Evolutionary conservation across 148 eudicot genomes (phyloP).

Genomic region (Fallopia convolvulus): DNA sequence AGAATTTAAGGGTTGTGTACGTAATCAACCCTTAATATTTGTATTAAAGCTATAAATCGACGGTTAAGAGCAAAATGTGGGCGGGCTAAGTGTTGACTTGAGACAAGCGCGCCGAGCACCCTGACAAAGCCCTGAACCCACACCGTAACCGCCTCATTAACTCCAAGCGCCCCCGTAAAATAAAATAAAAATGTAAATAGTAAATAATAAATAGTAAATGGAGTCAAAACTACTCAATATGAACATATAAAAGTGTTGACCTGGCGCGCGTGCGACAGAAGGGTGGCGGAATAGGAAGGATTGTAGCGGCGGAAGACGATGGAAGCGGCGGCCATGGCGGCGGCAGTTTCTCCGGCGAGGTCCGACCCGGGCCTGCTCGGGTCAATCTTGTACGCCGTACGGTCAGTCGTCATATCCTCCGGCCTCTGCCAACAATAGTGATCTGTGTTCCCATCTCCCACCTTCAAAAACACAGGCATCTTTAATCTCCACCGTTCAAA

Average conservation of each 20-base stretch:
- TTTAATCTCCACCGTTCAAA: slow-evolving; percentile 1
- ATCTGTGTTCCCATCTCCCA: slow-evolving; percentile 94
- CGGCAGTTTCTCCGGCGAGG: slow-evolving; percentile 96
- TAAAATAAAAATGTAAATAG: not conserved
- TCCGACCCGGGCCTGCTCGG: slow-evolving; percentile 86
- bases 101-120: not conserved
- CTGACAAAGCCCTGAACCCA: not conserved
- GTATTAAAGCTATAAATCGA: not conserved
- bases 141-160: not conserved
- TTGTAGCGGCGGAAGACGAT: slow-evolving; percentile 59
- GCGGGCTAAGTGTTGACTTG: not conserved
- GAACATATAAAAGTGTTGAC: slow-evolving; percentile 20
- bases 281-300: slow-evolving; percentile 52
- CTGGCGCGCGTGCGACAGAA: slow-evolving; percentile 83
- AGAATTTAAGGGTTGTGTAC: too few species aligned
- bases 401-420: slow-evolving; percentile 93
- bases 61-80: not conserved
- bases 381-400: slow-evolving; percentile 72
- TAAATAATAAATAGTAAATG: not conserved
- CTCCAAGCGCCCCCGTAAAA: not conserved
- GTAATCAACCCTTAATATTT: too few species aligned
- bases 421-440: slow-evolving; percentile 99
- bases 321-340: slow-evolving; percentile 94
- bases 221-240: not conserved
- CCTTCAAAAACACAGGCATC: slow-evolving; percentile 49